Evolutionary conservation across 2,329 filamentous ascomycete genomes (phyloP).

Genomic region (Furcasterigmium furcatum): DNA sequence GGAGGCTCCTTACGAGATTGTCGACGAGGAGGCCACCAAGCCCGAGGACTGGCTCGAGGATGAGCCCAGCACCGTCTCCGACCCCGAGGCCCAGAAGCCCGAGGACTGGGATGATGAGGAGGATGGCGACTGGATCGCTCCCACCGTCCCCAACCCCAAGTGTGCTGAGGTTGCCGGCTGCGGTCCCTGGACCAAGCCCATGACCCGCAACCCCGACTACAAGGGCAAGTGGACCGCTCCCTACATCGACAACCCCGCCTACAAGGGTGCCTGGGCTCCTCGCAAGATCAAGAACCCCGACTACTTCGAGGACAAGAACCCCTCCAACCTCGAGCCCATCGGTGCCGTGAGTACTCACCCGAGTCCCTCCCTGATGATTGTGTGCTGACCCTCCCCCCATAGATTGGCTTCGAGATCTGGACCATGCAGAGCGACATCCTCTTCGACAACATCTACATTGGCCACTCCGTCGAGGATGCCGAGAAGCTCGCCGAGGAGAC

Average conservation of each 20-base stretch:
- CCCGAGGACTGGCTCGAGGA: conserved; percentile 96
- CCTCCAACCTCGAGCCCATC: conserved; percentile 94
- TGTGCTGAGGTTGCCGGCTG: conserved; percentile 91
- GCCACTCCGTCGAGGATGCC: conserved; percentile 92
- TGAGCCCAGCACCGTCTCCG: conserved; percentile 77
- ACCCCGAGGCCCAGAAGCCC: conserved; percentile 95
- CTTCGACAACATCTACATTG: conserved; percentile 99
- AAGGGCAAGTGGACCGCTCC: conserved; percentile 98
- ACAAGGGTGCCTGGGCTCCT: conserved; percentile 95
- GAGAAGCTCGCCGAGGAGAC: conserved; percentile 85
- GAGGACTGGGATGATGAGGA: conserved; percentile 99
- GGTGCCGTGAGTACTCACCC: conserved; percentile 70
- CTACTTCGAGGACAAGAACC: conserved; percentile 96
- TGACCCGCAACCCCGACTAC: conserved; percentile 93
- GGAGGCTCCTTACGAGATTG: conserved; percentile 93
- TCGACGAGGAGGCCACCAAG: conserved; percentile 86
- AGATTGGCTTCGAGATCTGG: conserved; percentile 99
- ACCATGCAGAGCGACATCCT: conserved; percentile 99
- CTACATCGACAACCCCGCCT: conserved; percentile 92
- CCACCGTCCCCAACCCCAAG: conserved; percentile 92
- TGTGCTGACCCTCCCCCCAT: conserved; percentile 3
- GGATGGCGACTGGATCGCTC: conserved; percentile 94
- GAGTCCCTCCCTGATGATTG: not conserved
- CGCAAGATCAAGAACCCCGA: conserved; percentile 95
- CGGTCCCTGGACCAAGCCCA: conserved; percentile 86